A percentile compares a stretch with the other conserved stretches of the same genome.
phyloP scores from a whole-genome alignment of 2,329 filamentous ascomycete species.

The Colletotrichum sidae region DNA sequence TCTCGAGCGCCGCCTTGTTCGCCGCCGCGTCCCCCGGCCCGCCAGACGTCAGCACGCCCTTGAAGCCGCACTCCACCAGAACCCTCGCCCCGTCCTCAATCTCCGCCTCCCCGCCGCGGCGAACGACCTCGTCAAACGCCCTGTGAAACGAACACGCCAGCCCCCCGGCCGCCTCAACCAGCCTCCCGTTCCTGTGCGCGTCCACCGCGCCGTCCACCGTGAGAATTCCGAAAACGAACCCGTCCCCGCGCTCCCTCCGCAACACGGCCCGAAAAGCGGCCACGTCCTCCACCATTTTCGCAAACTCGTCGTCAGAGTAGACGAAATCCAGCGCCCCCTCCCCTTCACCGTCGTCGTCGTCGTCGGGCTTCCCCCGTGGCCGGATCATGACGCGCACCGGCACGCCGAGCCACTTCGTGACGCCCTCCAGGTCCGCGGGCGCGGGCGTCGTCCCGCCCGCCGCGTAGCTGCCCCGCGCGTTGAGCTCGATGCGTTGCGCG shows the following conservation, averaged over 20 bases:
- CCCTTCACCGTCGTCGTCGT: background rate
- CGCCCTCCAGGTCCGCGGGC: slow-evolving; percentile 49
- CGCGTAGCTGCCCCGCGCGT: slow-evolving; percentile 61
- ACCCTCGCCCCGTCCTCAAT: slow-evolving; percentile 45
- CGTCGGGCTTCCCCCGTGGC: slow-evolving; percentile 52
- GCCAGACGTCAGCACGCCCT: slow-evolving; percentile 65
- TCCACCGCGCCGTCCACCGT: slow-evolving; percentile 45
- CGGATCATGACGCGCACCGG: slow-evolving; percentile 68
- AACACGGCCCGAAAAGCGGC: slow-evolving; percentile 52
- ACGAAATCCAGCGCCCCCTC: slow-evolving; percentile 55
- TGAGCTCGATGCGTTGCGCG: slow-evolving; percentile 65
- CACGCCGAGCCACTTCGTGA: slow-evolving; percentile 43
- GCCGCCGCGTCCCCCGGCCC: slow-evolving; percentile 55
- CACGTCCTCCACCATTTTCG: slow-evolving; percentile 51
- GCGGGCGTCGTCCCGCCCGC: slow-evolving; percentile 64
- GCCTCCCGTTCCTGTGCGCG: slow-evolving; percentile 48
- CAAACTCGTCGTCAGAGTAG: slow-evolving; percentile 58
- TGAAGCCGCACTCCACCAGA: slow-evolving; percentile 58
- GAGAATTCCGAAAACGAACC: slow-evolving; percentile 68
- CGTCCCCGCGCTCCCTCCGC: slow-evolving; percentile 57
- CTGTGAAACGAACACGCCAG: slow-evolving; percentile 65
- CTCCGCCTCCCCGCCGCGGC: slow-evolving; percentile 36
- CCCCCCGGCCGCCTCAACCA: slow-evolving; percentile 56
- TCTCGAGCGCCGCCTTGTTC: slow-evolving; percentile 52
- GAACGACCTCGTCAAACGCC: slow-evolving; percentile 64